phyloP scores from a whole-genome alignment of 1,284 basidiomycete species.

The Apiotrichum akiyoshidainum region DNA sequence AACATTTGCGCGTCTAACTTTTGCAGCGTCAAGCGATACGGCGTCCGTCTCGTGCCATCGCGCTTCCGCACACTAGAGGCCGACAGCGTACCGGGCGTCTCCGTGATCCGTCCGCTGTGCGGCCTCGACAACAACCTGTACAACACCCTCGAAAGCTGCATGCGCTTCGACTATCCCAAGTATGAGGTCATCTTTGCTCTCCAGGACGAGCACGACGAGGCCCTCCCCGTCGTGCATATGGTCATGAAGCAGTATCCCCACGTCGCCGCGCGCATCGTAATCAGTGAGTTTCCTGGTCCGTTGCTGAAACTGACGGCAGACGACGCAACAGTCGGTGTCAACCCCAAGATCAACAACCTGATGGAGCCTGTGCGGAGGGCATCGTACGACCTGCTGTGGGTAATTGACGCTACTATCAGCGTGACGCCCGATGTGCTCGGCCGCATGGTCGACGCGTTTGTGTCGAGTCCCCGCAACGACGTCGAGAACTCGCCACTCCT shows the following conservation, averaged over 20 bases:
- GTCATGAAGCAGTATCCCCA: conserved; percentile 68
- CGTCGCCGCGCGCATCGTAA: conserved; percentile 66
- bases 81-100: conserved; percentile 72
- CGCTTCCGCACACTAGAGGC: conserved; percentile 59
- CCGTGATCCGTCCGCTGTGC: conserved; percentile 84
- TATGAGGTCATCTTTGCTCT: conserved; percentile 85
- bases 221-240: conserved; percentile 70
- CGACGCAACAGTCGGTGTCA: conserved; percentile 67
- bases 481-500: conserved; percentile 35
- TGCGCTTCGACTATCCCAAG: conserved; percentile 80
- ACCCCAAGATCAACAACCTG: conserved; percentile 98
- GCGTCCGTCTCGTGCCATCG: conserved; percentile 60
- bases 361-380: conserved; percentile 77
- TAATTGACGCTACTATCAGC: conserved; percentile 89
- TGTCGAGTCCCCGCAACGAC: conserved; percentile 22
- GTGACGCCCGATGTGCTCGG: conserved; percentile 76
- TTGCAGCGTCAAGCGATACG: conserved; percentile 65
- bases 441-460: conserved; percentile 71
- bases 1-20: conserved; percentile 4
- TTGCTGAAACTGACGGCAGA: conserved; percentile 40
- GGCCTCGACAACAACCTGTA: conserved; percentile 89
- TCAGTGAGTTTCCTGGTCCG: no score
- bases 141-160: conserved; percentile 87
- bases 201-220: conserved; percentile 76
- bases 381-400: conserved; percentile 87